Base-by-base conservation (phyloP, 805 yeast species). In the Wickerhamomyces silvicola region DNA sequence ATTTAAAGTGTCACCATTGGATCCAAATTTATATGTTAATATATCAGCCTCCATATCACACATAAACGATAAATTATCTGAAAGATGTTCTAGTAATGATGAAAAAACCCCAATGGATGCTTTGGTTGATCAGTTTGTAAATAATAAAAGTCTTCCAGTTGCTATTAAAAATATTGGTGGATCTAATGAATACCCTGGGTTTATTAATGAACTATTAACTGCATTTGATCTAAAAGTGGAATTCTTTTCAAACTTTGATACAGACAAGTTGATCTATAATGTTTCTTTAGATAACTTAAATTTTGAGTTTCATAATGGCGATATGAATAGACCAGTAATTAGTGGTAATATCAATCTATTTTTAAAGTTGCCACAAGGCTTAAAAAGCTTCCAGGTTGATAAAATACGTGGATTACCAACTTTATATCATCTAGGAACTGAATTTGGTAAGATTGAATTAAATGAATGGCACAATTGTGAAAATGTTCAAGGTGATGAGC, bases 391-490 rank as follows among this genome's bases (percentile, higher is more conserved):
- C 2, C 36, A 45, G 2, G 66, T 70, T 2, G 41, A 52, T 4
- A 47, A 55, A 11, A 54, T 71, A 1, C 59, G 60, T 34, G 78
- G 78, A 6, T 32, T 45, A 5, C 59, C 70, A 10, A 53, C 55
- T 24, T 46, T 75, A 22, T 59, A 45, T 30, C 67, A 68, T 38
- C 43, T 61, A 6, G 62, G 48, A 3, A 39, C 36, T 11, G 59
- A 57, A 33, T 73, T 75, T 48, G 67, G 70, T 6, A 56, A 61
- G n/a, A 47, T 73, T 10, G 58, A 60, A 5, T 45, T 70, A 43
- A 46, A 48, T 8, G 62, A 61, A 6, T 75, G 80, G 80, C 57
- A 58, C 16, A 39, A 43, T n/a, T 60, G 72, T 5, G 51, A 53
- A 1, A 68, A 75, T 5, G 51, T 38, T 14, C 36, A 35, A 38